phyloP scores from a whole-genome alignment of 2,329 filamentous ascomycete genomes.

The Eutypella sp. region DNA sequence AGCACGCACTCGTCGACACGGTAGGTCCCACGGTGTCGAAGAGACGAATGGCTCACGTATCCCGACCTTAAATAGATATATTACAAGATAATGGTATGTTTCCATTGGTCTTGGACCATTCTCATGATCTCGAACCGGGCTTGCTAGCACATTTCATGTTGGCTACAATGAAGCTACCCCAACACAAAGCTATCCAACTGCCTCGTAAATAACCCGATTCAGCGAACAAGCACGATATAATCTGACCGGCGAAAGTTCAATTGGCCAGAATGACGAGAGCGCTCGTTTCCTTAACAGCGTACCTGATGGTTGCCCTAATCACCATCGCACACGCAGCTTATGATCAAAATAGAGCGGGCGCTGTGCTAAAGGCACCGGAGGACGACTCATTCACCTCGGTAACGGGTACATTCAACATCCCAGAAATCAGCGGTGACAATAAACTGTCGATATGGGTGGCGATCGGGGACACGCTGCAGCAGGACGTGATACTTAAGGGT shows the following conservation, averaged over 20 bases:
- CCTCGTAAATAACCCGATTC: too few relatives aligned
- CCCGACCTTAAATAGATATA: too few relatives aligned
- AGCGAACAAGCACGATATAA: too few relatives aligned
- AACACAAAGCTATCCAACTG: too few relatives aligned
- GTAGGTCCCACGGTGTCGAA: too few relatives aligned
- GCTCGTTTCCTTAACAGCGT: constrained; percentile 1
- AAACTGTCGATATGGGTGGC: constrained; percentile 13
- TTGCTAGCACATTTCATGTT: too few relatives aligned
- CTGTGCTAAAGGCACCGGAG: constrained; percentile 10
- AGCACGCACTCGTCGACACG: too few relatives aligned
- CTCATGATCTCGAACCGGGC: too few relatives aligned
- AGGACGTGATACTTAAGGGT: constrained; percentile 11
- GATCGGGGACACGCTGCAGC: constrained; percentile 10
- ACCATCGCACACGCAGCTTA: constrained; percentile 7
- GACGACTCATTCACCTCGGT: constrained; percentile 9
- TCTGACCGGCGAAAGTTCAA: neutral
- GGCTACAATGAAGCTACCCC: too few relatives aligned
- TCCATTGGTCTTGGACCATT: too few relatives aligned
- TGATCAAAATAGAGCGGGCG: constrained; percentile 11
- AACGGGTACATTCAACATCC: constrained; percentile 10
- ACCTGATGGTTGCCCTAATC: constrained; percentile 1
- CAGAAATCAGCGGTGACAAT: constrained; percentile 4
- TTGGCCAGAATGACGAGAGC: constrained; percentile 3
- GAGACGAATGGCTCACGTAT: too few relatives aligned
- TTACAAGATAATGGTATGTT: too few relatives aligned